Base-by-base conservation (phyloP, 1,284 basidiomycete species). In the Sanghuangporus weigelae region DNA sequence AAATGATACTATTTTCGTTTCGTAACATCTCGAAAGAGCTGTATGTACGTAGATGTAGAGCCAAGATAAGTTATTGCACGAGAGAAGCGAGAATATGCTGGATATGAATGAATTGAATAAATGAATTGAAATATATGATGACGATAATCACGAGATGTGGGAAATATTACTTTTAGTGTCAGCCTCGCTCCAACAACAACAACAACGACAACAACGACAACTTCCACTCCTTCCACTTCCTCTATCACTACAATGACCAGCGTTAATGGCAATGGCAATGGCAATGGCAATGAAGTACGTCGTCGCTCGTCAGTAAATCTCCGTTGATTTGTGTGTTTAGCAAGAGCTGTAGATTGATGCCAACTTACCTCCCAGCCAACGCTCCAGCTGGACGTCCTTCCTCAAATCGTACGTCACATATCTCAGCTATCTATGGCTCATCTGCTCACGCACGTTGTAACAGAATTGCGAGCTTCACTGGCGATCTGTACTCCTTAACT, bases 401-500 rank as follows among this genome's bases (percentile, higher is more conserved):
- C 76, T 93, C 70, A 93, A 93, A 81, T 86, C 89, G 89, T 92
- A 69, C 61, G 85, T 81, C 64, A 57, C 54, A 42, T 56, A 54
- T 40, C 51, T 57, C 49, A 42, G 54, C 19, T n/a, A 10, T 23
- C 19, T 26, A 35, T 51, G 50, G 3, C 23, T 48, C 62, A 40
- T 67, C 44, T 31, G n/a, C 44, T 46, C 44, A n/a, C 16, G 16
- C 16, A n/a, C 16, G 8, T 44, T 19, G 16, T 46, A 44, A 7
- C 67, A 92, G 89, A 63, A 86, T 95, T 68, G 86, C 92, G 50
- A 87, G 87, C 59, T 87, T 94, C 73, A 93, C 92, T 2, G 96
- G 96, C 64, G 96, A 99, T 78, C 82, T 99, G 59, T 96, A 92
- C 1, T 88, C 90, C 4, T 81, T 99, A 79, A 98, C 96, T 0